Evolutionary conservation across 768 basidiomycete genomes (phyloP).

Genomic region (Russula compacta): DNA sequence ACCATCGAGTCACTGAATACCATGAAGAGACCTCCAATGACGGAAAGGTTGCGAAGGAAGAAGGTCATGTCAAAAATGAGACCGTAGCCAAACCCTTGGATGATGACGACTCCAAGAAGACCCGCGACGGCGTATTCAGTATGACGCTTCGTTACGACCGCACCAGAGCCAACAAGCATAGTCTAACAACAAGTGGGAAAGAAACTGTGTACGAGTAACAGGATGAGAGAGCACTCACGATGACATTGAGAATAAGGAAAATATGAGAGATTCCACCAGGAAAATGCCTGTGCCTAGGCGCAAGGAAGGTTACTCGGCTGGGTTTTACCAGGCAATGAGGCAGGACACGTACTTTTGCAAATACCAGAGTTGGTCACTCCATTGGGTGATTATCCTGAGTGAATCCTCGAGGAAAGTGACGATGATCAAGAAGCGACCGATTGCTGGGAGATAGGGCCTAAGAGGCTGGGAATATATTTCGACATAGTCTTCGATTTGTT

Average conservation of each 20-base stretch:
- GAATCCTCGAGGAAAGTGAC: constrained; percentile 98
- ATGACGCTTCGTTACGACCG: constrained; percentile 79
- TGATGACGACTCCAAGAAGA: constrained; percentile 82
- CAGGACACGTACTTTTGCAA: constrained; percentile 69
- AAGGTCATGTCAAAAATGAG: constrained; percentile 99
- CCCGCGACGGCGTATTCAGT: constrained; percentile 87
- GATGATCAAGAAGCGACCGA: constrained; percentile 94
- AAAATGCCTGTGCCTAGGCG: constrained; percentile 80
- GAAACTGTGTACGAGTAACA: not conserved
- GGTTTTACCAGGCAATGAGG: constrained; percentile 11
- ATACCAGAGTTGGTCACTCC: constrained; percentile 98
- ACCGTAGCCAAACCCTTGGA: constrained; percentile 97
- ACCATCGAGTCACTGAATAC: constrained; percentile 95
- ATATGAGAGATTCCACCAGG: constrained; percentile 92
- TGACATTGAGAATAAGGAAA: constrained; percentile 85
- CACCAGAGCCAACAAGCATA: constrained; percentile 78
- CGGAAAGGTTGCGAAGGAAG: constrained; percentile 97
- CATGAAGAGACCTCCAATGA: constrained; percentile 98
- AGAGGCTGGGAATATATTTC: constrained; percentile 91
- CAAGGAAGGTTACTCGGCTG: not conserved
- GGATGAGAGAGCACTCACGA: constrained; percentile 48
- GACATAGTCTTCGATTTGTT: constrained; percentile 81
- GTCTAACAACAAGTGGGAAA: constrained; percentile 39
- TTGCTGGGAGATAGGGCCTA: constrained; percentile 86
- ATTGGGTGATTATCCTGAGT: constrained; percentile 85